Evolutionary conservation across 2,329 filamentous ascomycete species (phyloP).

Genomic region (Ambrosiella cleistominuta): DNA sequence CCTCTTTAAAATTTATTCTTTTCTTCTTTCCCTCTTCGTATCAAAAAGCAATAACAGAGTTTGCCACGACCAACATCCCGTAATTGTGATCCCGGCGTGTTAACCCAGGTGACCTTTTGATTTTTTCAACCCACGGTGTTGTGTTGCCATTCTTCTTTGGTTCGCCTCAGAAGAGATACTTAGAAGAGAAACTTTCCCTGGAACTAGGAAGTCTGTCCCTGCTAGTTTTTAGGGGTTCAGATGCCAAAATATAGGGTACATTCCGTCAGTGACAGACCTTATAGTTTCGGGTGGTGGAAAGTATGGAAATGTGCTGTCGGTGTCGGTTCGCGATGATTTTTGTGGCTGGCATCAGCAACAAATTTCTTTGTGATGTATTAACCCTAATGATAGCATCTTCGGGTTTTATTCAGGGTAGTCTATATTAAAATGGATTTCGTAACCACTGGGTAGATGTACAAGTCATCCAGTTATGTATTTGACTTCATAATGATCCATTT

Average conservation of each 20-base stretch:
- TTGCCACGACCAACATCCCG: constrained; percentile 14
- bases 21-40: constrained; percentile 12
- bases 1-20: constrained; percentile 7
- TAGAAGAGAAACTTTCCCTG: constrained; percentile 13
- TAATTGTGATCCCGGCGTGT: not conserved
- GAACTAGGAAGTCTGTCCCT: constrained; percentile 14
- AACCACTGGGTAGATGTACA: not conserved
- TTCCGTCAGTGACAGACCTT: not conserved
- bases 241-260: constrained; percentile 14
- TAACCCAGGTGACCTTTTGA: not conserved
- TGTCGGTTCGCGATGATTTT: not conserved
- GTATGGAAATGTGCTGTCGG: not conserved
- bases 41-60: constrained; percentile 14
- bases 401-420: not conserved
- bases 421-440: not conserved
- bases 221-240: constrained; percentile 12
- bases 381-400: not conserved
- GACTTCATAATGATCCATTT: not conserved
- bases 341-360: not conserved
- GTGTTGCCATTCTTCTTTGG: constrained; percentile 13
- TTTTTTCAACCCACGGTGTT: constrained; percentile 10
- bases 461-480: not conserved
- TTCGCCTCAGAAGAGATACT: constrained; percentile 12
- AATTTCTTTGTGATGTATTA: not conserved
- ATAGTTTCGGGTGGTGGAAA: not conserved